A percentile compares a stretch with the other conserved stretches of the same genome.
Conservation (phyloP, 768 basidiomycete species). For the Suillus cothurnatus region DNA sequence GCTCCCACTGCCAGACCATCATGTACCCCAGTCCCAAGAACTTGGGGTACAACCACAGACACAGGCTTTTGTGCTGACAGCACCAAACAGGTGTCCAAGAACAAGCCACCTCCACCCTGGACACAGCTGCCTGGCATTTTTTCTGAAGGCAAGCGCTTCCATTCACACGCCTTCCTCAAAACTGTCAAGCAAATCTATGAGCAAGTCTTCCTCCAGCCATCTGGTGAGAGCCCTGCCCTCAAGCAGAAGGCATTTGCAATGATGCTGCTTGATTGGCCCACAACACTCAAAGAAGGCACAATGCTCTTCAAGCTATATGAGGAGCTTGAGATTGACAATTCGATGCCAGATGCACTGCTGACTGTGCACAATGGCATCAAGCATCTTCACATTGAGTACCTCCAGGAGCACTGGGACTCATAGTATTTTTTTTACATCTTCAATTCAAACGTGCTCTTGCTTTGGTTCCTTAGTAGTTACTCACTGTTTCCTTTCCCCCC, state of each 20-base stretch:
- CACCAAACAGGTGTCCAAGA: not conserved
- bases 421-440: not conserved
- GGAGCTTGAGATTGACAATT: not conserved
- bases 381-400: not conserved
- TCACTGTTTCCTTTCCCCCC: too few relatives aligned
- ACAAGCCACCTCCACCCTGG: conserved; percentile 5
- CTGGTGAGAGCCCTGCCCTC: too few relatives aligned
- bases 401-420: not conserved
- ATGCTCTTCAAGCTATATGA: not conserved
- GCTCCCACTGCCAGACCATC: conserved; percentile 14
- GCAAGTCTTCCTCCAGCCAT: conserved; percentile 39
- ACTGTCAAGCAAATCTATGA: conserved; percentile 43
- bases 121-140: conserved; percentile 12
- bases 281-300: not conserved
- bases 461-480: too few relatives aligned
- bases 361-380: not conserved
- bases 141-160: not conserved
- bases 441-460: too few relatives aligned
- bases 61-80: conserved; percentile 7
- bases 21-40: conserved; percentile 17
- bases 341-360: not conserved
- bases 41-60: conserved; percentile 13
- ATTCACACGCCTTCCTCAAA: conserved; percentile 11
- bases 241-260: not conserved
- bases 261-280: not conserved